Percentiles rank a stretch among this genome's conserved stretches.
phyloP scores from a whole-genome alignment of 129 eudicot genomes.

The Dittrichia graveolens region DNA sequence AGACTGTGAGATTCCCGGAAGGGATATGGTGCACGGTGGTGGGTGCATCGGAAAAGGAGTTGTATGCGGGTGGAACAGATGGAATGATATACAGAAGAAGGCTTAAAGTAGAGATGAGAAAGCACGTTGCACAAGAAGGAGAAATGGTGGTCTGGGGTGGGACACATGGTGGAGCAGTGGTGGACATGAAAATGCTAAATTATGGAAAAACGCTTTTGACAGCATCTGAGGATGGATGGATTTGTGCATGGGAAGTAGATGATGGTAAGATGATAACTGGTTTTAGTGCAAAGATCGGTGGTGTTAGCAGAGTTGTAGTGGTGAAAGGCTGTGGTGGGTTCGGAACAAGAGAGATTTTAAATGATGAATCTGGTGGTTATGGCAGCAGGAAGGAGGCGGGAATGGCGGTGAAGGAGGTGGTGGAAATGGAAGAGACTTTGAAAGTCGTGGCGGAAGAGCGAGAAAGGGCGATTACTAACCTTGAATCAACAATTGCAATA shows the following conservation, averaged over 20 bases:
- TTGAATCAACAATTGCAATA: slow-evolving; percentile 37
- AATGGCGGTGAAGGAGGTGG: slow-evolving; percentile 23
- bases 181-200: slow-evolving; percentile 31
- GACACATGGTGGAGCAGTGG: slow-evolving; percentile 29
- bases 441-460: slow-evolving; percentile 28
- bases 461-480: slow-evolving; percentile 12
- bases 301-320: slow-evolving; percentile 35
- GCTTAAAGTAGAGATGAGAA: slow-evolving; percentile 26
- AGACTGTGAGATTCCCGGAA: slow-evolving; percentile 31
- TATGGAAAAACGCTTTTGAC: slow-evolving; percentile 33
- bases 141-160: slow-evolving; percentile 14
- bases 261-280: slow-evolving; percentile 31
- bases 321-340: slow-evolving; percentile 30
- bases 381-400: slow-evolving; percentile 23
- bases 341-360: neutral
- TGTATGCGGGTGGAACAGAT: slow-evolving; percentile 41
- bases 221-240: slow-evolving; percentile 42
- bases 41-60: slow-evolving; percentile 37
- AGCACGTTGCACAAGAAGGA: neutral
- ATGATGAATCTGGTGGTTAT: slow-evolving; percentile 12
- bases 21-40: slow-evolving; percentile 34
- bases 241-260: slow-evolving; percentile 38
- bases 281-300: slow-evolving; percentile 29
- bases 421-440: slow-evolving; percentile 26
- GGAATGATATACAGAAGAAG: slow-evolving; percentile 34